Conservation (phyloP, 2,329 filamentous ascomycete genomes). For the Fusarium sp. region DNA sequence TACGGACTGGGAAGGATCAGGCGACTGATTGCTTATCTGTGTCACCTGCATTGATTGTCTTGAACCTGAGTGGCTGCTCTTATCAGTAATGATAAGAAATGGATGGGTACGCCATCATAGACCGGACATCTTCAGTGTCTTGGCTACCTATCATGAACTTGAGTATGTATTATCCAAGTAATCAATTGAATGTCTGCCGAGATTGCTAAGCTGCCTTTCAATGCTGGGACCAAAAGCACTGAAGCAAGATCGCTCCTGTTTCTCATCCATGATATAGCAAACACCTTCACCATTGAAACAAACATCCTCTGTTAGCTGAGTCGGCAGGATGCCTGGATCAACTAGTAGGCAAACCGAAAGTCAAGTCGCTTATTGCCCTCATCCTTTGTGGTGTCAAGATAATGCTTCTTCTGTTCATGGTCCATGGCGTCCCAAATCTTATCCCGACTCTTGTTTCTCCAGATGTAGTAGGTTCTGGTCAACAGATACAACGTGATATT, state of each 20-base stretch:
- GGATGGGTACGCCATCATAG: neutral
- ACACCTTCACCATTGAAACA: neutral
- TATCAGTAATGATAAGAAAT: conserved; percentile 3
- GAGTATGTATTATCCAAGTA: neutral
- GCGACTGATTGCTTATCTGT: conserved; percentile 17
- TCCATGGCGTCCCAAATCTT: neutral
- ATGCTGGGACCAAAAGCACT: neutral
- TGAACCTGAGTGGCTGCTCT: neutral
- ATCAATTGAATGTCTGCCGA: neutral
- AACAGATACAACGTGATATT: neutral
- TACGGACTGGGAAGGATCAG: neutral
- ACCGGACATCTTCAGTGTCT: neutral
- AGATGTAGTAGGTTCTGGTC: neutral
- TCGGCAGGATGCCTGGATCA: too few relatives aligned
- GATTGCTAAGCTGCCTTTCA: neutral
- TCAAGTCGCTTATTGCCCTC: neutral
- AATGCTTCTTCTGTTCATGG: neutral
- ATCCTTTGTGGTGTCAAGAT: neutral
- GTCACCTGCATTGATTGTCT: neutral
- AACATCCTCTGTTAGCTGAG: neutral
- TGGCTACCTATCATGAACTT: neutral
- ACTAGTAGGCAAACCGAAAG: neutral
- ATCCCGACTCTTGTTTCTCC: neutral
- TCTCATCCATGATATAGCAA: neutral
- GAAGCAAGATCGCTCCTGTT: neutral